Conservation (phyloP, 768 basidiomycete genomes). For the Russula compacta region DNA sequence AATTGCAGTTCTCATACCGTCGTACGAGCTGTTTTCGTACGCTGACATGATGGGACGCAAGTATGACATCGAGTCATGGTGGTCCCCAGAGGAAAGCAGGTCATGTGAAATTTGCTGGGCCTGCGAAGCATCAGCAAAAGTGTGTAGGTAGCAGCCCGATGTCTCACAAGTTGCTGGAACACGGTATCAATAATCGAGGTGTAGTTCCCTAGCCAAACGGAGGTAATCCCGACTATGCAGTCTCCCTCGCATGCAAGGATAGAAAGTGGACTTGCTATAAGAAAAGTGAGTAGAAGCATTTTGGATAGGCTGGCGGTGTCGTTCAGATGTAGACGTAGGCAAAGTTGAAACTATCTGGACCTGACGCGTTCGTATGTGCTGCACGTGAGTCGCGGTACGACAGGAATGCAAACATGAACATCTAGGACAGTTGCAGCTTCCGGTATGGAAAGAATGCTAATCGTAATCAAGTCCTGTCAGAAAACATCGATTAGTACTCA, state of each 20-base stretch:
- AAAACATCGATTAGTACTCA: background rate
- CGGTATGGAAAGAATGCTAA: slow-evolving; percentile 9
- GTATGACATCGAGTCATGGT: slow-evolving; percentile 25
- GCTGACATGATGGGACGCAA: slow-evolving; percentile 39
- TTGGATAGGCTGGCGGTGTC: background rate
- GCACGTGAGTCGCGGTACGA: background rate
- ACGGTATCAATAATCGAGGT: slow-evolving; percentile 32
- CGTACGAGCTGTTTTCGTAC: slow-evolving; percentile 38
- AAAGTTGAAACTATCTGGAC: background rate
- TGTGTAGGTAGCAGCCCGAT: background rate
- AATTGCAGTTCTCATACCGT: slow-evolving; percentile 43
- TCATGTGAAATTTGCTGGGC: slow-evolving; percentile 29
- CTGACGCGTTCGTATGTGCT: background rate
- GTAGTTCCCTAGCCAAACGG: slow-evolving; percentile 46
- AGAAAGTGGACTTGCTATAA: slow-evolving; percentile 28
- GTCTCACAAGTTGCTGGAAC: slow-evolving; percentile 36
- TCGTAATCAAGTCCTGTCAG: slow-evolving; percentile 23
- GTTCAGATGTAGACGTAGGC: background rate
- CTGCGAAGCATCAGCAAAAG: slow-evolving; percentile 24
- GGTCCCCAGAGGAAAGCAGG: slow-evolving; percentile 27
- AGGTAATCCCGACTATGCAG: slow-evolving; percentile 54
- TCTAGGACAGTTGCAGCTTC: background rate
- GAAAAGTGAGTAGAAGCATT: slow-evolving; percentile 11
- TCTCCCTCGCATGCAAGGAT: slow-evolving; percentile 60
- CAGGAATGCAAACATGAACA: slow-evolving; percentile 7